Base-by-base conservation (phyloP, 768 basidiomycete species). In the Tephrocybe sp. region DNA sequence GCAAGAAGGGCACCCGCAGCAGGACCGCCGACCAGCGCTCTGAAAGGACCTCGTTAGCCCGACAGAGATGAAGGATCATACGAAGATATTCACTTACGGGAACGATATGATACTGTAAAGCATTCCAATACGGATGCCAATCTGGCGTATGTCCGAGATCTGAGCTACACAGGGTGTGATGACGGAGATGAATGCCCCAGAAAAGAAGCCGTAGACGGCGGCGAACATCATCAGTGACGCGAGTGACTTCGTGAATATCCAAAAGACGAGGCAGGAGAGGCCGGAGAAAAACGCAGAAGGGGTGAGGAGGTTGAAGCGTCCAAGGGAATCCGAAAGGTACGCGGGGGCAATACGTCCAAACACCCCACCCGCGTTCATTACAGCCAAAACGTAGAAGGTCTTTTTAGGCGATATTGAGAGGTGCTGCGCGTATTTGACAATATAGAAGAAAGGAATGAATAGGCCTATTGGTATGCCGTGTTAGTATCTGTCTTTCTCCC, bases 361-460 rank as follows among this genome's bases (percentile, higher is more conserved):
- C 24, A 86, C 70, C 1, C 85, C 79, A 4, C 85, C 86, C 0
- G 79, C 85, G 60, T 88, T 89, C 74, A 90, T 75, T 38, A 83
- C 74, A 0, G 86, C 80, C 17, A 88, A 74, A 5, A 85, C 74
- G 57, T 75, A 77, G 67, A 84, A 81, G 0, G 79, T 72, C 23
- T 66, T 68, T 37, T 67, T 48, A 6, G 73, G 46, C 2, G 74
- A 53, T 33, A 79, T 65, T 41, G 62, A 66, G 50, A 76, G 66
- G 37, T 73, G 74, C 48, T 71, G 69, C 17, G 84, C 71, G 63
- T 83, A 87, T 44, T 79, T 75, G 18, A 80, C 77, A 47, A 90
- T 80, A 69, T 82, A 90, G 62, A 87, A 85, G 64, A 80, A 84
- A 6, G 87, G 87, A 20, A 81, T 83, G 67, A 86, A 89, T 3